phyloP scores from a whole-genome alignment of 1,139 yeast species.

The Oligophagozyma castellii region DNA sequence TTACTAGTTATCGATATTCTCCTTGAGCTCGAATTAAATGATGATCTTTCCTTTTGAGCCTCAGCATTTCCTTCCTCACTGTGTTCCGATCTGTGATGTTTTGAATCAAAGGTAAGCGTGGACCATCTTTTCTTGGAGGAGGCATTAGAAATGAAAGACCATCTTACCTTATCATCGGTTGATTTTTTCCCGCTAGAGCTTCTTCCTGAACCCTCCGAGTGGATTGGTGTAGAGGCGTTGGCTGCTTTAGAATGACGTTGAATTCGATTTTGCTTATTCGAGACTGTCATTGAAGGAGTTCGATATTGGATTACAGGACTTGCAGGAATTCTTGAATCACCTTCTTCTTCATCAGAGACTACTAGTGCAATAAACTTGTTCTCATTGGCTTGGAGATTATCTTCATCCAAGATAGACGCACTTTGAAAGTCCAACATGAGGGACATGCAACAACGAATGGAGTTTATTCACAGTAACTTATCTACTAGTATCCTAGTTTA shows the following conservation, averaged over 20 bases:
- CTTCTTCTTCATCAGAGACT: conserved; percentile 21
- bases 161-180: conserved; percentile 9
- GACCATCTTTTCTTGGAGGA: conserved; percentile 23
- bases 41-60: too few species aligned
- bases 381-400: too few species aligned
- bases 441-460: too few species aligned
- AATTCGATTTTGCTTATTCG: conserved; percentile 1
- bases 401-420: too few species aligned
- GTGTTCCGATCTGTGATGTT: too few species aligned
- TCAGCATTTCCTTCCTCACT: too few species aligned
- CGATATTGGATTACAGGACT: not conserved
- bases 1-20: too few species aligned
- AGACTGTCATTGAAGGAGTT: not conserved
- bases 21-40: too few species aligned
- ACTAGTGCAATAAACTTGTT: conserved; percentile 23
- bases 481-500: too few species aligned
- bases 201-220: not conserved
- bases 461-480: too few species aligned
- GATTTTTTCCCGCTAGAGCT: not conserved
- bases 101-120: conserved; percentile 9
- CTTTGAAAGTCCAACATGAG: too few species aligned
- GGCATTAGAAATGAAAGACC: conserved; percentile 21
- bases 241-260: too few species aligned
- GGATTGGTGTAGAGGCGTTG: not conserved
- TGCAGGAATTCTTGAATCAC: not conserved